phyloP scores from a whole-genome alignment of 257 asterid species.

The Penstemon newberryi region DNA sequence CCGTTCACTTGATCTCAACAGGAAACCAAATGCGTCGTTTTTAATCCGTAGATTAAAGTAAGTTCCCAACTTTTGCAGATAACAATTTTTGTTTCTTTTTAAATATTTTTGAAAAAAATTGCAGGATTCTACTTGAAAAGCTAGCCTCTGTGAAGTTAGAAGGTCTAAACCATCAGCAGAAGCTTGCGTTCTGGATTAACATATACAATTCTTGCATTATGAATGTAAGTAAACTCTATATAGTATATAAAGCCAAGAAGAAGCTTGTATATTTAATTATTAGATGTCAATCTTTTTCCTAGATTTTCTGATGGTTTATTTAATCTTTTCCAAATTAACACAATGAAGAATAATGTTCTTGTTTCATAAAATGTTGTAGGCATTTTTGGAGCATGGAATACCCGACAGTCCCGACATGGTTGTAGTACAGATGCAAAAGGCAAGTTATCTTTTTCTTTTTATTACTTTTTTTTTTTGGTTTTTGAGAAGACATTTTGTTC shows the following conservation, averaged over 20 bases:
- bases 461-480: neutral
- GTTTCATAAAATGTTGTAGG: conserved; percentile 42
- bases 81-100: too few species aligned
- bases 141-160: conserved; percentile 58
- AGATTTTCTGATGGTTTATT: neutral
- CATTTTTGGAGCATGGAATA: conserved; percentile 73
- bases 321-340: neutral
- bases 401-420: conserved; percentile 60
- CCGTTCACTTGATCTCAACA: conserved; percentile 40
- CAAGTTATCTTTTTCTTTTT: conserved; percentile 31
- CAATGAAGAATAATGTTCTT: neutral
- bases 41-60: conserved; percentile 50
- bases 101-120: conserved; percentile 3
- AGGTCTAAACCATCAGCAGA: conserved; percentile 70
- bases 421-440: conserved; percentile 74
- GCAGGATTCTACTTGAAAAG: conserved; percentile 73
- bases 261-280: neutral
- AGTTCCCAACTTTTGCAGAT: neutral
- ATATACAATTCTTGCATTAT: conserved; percentile 76
- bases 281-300: neutral
- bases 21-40: conserved; percentile 47
- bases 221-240: conserved; percentile 49
- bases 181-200: conserved; percentile 90
- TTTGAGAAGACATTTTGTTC: too few species aligned
- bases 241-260: neutral